Conservation (phyloP, 2,329 filamentous ascomycete genomes). For the Stachybotrys elegans region DNA sequence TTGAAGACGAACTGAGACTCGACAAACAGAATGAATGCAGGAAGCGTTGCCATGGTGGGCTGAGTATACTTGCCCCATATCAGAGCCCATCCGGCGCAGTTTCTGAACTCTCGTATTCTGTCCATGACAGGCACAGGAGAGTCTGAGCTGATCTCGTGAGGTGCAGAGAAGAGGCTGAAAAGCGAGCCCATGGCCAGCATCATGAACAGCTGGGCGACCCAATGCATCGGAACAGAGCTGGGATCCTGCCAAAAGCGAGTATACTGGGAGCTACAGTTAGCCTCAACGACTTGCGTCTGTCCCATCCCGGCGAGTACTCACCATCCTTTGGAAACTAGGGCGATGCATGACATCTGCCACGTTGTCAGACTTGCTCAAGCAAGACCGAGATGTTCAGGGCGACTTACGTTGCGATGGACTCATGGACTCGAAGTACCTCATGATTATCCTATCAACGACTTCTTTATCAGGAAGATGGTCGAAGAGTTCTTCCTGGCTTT, state of each 20-base stretch:
- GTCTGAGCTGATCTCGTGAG: conserved; percentile 37
- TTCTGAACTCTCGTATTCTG: conserved; percentile 42
- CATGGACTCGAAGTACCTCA: conserved; percentile 48
- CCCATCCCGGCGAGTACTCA: too few species aligned
- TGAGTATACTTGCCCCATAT: conserved; percentile 44
- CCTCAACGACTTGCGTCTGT: background rate
- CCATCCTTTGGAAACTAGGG: conserved; percentile 43
- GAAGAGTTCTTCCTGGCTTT: conserved; percentile 41
- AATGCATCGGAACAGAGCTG: conserved; percentile 31
- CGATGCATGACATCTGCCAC: conserved; percentile 45
- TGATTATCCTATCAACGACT: conserved; percentile 45
- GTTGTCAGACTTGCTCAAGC: conserved; percentile 5
- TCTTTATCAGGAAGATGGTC: conserved; percentile 39
- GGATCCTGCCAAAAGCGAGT: conserved; percentile 43
- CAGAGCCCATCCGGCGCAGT: conserved; percentile 47
- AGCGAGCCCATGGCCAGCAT: conserved; percentile 36
- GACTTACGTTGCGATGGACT: conserved; percentile 46
- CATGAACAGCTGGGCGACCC: conserved; percentile 48
- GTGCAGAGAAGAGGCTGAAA: conserved; percentile 38
- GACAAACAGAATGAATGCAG: conserved; percentile 45
- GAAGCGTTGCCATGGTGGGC: conserved; percentile 42
- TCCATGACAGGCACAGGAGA: conserved; percentile 34
- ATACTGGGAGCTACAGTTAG: conserved; percentile 31
- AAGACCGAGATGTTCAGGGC: background rate
- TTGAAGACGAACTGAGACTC: conserved; percentile 50